These are phyloP conservation scores for Russula olivacea DNA, from an alignment of 768 basidiomycete genomes.

Conservation along the genomic window DNA sequence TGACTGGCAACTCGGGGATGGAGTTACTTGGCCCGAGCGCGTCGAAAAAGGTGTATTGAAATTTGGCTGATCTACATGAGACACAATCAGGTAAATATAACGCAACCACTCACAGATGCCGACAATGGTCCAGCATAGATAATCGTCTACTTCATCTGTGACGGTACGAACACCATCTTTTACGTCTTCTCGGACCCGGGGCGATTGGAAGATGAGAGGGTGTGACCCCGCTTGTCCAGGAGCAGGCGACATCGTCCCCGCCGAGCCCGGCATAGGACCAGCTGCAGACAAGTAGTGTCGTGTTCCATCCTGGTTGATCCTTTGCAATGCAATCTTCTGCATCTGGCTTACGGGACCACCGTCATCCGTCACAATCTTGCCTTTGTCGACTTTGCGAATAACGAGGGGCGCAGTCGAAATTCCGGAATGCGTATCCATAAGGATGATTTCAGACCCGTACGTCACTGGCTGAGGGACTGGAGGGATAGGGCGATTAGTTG, in stretches of 20 bases:
- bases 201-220: slow-evolving; percentile 70
- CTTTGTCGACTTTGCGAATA: slow-evolving; percentile 91
- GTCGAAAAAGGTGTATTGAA: slow-evolving; percentile 92
- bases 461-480: slow-evolving; percentile 76
- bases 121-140: slow-evolving; percentile 93
- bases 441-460: slow-evolving; percentile 83
- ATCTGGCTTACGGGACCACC: slow-evolving; percentile 93
- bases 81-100: slow-evolving; percentile 8
- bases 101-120: slow-evolving; percentile 69
- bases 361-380: slow-evolving; percentile 77
- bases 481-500: neutral
- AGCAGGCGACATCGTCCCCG: slow-evolving; percentile 59
- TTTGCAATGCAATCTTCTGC: slow-evolving; percentile 91
- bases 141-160: slow-evolving; percentile 90
- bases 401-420: slow-evolving; percentile 80
- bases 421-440: slow-evolving; percentile 80
- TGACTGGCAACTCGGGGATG: slow-evolving; percentile 75
- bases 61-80: slow-evolving; percentile 56
- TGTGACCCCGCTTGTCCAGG: slow-evolving; percentile 81
- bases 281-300: slow-evolving; percentile 87
- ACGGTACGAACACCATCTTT: slow-evolving; percentile 71
- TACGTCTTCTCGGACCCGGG: slow-evolving; percentile 75
- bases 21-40: slow-evolving; percentile 74
- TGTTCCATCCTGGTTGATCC: slow-evolving; percentile 74
- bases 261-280: slow-evolving; percentile 74